Conservation (phyloP, 2,329 filamentous ascomycete genomes). For the Xylaria sp. region DNA sequence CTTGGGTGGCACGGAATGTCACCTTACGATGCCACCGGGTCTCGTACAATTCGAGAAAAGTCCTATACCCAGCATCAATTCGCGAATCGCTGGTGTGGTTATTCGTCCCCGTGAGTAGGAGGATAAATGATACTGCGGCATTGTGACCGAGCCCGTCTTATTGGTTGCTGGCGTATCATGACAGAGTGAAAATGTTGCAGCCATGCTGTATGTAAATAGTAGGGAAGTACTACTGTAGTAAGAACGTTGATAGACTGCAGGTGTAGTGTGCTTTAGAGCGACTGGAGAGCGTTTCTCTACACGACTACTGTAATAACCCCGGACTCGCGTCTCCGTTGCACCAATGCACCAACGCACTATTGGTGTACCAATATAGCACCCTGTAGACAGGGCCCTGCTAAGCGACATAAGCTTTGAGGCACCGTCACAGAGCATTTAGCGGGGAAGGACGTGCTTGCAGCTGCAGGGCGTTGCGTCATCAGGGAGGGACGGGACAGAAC, state of each 20-base stretch:
- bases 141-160: neutral
- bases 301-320: conserved; percentile 8
- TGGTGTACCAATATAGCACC: conserved; percentile 13
- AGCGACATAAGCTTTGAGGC: conserved; percentile 29
- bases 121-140: neutral
- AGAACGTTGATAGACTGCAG: neutral
- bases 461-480: conserved; percentile 36
- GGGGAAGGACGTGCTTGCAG: conserved; percentile 24
- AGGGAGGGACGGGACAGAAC: conserved; percentile 11
- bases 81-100: neutral
- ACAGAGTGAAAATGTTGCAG: too few relatives aligned
- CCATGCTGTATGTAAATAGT: too few relatives aligned
- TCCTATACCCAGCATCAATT: neutral
- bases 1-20: conserved; percentile 25
- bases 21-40: conserved; percentile 21
- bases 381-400: conserved; percentile 13
- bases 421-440: conserved; percentile 28
- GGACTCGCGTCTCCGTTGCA: conserved; percentile 23
- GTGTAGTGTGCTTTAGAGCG: neutral
- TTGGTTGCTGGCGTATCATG: neutral
- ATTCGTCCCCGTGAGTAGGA: neutral
- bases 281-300: neutral
- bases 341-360: neutral
- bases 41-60: conserved; percentile 8
- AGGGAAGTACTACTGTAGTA: neutral